phyloP scores from a whole-genome alignment of 192 early-diverging fungal genomes.

The Rhizophagus prolifer region DNA sequence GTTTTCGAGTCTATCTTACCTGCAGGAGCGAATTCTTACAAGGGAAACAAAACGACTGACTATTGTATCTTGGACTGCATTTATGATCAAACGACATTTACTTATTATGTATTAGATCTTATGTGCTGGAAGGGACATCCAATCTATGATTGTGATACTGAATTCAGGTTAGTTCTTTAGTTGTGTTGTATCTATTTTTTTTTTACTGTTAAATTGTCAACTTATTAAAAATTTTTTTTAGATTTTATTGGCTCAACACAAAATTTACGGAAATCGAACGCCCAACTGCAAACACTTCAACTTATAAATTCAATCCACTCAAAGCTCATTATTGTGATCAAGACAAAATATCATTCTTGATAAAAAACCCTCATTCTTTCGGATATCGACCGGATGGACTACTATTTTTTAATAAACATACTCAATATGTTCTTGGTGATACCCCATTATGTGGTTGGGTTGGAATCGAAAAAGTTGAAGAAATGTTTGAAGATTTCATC shows the following conservation, averaged over 20 bases:
- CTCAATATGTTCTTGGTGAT: slow-evolving; percentile 52
- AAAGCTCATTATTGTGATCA: neutral
- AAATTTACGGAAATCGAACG: slow-evolving; percentile 49
- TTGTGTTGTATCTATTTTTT: neutral
- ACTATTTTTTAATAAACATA: slow-evolving; percentile 53
- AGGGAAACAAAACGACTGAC: slow-evolving; percentile 50
- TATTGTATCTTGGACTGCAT: slow-evolving; percentile 62
- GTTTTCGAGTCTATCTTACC: slow-evolving; percentile 55
- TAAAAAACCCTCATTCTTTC: slow-evolving; percentile 10
- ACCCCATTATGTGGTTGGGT: slow-evolving; percentile 61
- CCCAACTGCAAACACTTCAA: slow-evolving; percentile 25
- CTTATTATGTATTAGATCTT: slow-evolving; percentile 58
- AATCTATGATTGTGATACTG: slow-evolving; percentile 63
- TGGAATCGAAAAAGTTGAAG: slow-evolving; percentile 40
- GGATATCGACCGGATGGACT: slow-evolving; percentile 48
- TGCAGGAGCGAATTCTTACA: slow-evolving; percentile 47
- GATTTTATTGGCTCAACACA: slow-evolving; percentile 50
- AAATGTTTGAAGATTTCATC: slow-evolving; percentile 32
- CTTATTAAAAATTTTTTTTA: slow-evolving; percentile 17
- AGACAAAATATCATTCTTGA: slow-evolving; percentile 12
- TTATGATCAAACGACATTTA: slow-evolving; percentile 48
- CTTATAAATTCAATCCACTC: slow-evolving; percentile 21
- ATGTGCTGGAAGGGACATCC: slow-evolving; percentile 64
- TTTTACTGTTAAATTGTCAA: neutral
- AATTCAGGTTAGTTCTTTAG: slow-evolving; percentile 42